Evolutionary conservation across 208 protist genomes (phyloP).

Genomic region (Trypanosoma rangeli): DNA sequence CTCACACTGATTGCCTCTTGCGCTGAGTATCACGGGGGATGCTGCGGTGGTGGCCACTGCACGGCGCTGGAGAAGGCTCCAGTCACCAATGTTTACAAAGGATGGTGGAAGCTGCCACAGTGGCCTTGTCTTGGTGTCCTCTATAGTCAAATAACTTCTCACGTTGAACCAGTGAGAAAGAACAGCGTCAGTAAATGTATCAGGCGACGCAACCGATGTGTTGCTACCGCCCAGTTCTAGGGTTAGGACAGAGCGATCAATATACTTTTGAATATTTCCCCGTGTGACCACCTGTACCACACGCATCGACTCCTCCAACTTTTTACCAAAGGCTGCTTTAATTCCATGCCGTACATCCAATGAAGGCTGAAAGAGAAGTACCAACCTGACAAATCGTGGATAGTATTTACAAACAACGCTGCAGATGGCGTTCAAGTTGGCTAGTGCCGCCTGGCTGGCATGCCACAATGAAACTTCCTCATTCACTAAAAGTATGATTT

Average conservation of each 20-base stretch:
- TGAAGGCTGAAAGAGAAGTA: conserved; percentile 55
- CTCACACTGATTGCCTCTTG: neutral
- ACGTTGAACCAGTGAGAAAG: conserved; percentile 74
- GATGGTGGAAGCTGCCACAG: conserved; percentile 32
- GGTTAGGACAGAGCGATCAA: conserved; percentile 45
- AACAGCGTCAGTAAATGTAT: conserved; percentile 62
- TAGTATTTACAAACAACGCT: conserved; percentile 76
- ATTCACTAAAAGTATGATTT: conserved; percentile 70
- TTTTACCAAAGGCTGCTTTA: conserved; percentile 38
- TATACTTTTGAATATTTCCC: conserved; percentile 45
- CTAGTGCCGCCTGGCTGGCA: conserved; percentile 36
- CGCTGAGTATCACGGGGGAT: too few species aligned
- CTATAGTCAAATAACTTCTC: conserved; percentile 44
- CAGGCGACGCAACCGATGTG: conserved; percentile 21
- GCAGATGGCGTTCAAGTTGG: conserved; percentile 35
- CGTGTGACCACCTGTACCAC: conserved; percentile 58
- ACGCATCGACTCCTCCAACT: conserved; percentile 28
- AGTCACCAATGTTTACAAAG: neutral
- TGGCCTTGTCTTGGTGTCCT: conserved; percentile 18
- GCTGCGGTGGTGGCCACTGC: neutral
- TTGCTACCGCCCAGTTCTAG: conserved; percentile 45
- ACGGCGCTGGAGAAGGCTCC: conserved; percentile 4
- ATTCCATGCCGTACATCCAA: conserved; percentile 53
- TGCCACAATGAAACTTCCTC: conserved; percentile 45
- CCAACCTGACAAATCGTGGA: conserved; percentile 51